Conservation (phyloP, 2,329 filamentous ascomycete species). For the Xylaria sp. region DNA sequence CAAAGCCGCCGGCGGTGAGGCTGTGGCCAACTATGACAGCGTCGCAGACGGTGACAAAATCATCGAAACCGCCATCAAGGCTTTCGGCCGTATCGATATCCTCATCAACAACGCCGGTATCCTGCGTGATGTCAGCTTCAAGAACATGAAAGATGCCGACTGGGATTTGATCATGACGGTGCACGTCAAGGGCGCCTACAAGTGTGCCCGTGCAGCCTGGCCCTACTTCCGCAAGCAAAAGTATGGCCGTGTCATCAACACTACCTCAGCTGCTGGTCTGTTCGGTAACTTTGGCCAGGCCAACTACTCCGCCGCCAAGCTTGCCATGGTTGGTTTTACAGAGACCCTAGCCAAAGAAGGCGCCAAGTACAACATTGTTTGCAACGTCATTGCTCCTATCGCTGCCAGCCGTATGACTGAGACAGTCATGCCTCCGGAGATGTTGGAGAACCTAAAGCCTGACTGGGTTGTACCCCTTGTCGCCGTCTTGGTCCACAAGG, state of each 20-base stretch:
- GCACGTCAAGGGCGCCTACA: constrained; percentile 93
- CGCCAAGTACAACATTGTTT: constrained; percentile 95
- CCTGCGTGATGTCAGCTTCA: constrained; percentile 93
- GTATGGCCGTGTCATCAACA: constrained; percentile 97
- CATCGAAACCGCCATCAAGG: constrained; percentile 86
- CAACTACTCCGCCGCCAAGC: constrained; percentile 98
- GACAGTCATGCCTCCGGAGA: constrained; percentile 94
- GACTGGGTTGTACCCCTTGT: constrained; percentile 97
- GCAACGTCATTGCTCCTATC: constrained; percentile 94
- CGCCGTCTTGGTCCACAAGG: constrained; percentile 86
- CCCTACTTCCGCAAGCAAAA: constrained; percentile 99
- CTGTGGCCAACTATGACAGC: constrained; percentile 96
- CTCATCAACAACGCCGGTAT: constrained; percentile 99
- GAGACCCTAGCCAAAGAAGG: constrained; percentile 99
- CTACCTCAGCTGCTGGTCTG: constrained; percentile 92
- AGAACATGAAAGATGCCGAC: constrained; percentile 97
- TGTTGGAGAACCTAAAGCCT: constrained; percentile 85
- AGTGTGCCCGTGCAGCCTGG: constrained; percentile 94
- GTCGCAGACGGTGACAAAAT: constrained; percentile 95
- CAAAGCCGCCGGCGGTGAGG: constrained; percentile 89
- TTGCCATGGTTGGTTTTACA: constrained; percentile 95
- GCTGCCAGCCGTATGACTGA: constrained; percentile 96
- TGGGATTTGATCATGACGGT: constrained; percentile 97
- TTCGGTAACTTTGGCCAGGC: constrained; percentile 96
- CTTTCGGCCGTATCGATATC: constrained; percentile 88